These are phyloP conservation scores for Aspergillus pseudotamarii DNA, from an alignment of 2,329 filamentous ascomycete genomes.

Conservation along the genomic window DNA sequence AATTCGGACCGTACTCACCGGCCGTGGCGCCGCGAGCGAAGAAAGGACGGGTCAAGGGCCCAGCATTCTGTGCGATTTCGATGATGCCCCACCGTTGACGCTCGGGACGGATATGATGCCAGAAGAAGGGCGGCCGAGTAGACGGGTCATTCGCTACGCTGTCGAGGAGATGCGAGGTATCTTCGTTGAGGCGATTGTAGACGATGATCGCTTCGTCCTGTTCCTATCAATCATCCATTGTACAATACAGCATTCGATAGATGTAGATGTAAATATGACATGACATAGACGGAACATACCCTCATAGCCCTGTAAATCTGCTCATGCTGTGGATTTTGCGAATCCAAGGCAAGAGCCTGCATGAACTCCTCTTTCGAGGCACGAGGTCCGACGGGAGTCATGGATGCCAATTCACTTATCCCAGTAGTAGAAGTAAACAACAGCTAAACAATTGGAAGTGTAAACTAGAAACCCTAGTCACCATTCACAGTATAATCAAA, in stretches of 20 bases:
- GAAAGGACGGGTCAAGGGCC: slow-evolving; percentile 39
- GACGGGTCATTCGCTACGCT: slow-evolving; percentile 40
- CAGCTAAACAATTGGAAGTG: no score
- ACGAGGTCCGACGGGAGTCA: slow-evolving; percentile 44
- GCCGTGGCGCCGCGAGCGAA: slow-evolving; percentile 46
- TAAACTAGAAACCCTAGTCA: neutral
- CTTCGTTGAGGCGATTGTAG: slow-evolving; percentile 46
- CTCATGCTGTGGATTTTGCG: slow-evolving; percentile 47
- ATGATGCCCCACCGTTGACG: slow-evolving; percentile 45
- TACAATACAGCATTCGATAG: neutral
- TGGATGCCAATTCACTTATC: slow-evolving; percentile 10
- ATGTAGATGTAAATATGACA: neutral
- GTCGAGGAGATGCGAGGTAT: slow-evolving; percentile 45
- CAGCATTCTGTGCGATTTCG: slow-evolving; percentile 46
- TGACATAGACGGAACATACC: slow-evolving; percentile 32
- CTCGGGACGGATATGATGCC: slow-evolving; percentile 50
- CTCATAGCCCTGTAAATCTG: slow-evolving; percentile 50
- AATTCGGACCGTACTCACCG: slow-evolving; percentile 50
- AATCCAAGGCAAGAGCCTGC: slow-evolving; percentile 45
- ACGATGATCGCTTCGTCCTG: slow-evolving; percentile 50
- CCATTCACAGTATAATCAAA: neutral
- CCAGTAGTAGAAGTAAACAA: neutral
- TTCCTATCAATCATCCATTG: neutral
- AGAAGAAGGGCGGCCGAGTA: slow-evolving; percentile 48
- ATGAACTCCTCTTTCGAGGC: slow-evolving; percentile 52